phyloP scores from a whole-genome alignment of 768 basidiomycete genomes.

The Floccularia luteovirens region DNA sequence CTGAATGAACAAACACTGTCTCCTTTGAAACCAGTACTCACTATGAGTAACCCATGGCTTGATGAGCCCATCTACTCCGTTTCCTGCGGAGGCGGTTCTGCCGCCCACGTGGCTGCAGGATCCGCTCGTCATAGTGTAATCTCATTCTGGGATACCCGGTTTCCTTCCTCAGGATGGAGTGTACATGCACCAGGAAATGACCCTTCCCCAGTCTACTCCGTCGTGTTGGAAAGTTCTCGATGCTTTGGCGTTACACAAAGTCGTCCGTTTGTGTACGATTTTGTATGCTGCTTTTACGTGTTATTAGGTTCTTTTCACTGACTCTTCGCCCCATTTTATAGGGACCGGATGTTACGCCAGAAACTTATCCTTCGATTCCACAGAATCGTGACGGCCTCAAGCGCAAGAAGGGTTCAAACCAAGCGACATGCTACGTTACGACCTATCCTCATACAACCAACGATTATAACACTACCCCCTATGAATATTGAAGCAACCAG shows the following conservation, averaged over 20 bases:
- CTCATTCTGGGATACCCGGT: slow-evolving; percentile 77
- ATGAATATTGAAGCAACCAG: slow-evolving; percentile 7
- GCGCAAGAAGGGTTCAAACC: slow-evolving; percentile 17
- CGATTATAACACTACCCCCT: slow-evolving; percentile 11
- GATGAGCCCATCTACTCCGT: slow-evolving; percentile 71
- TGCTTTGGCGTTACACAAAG: slow-evolving; percentile 75
- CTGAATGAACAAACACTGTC: slow-evolving; percentile 10
- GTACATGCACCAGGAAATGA: slow-evolving; percentile 79
- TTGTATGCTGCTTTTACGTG: slow-evolving; percentile 28
- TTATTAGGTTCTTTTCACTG: slow-evolving; percentile 1
- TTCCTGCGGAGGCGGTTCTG: slow-evolving; percentile 64
- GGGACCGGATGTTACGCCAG: slow-evolving; percentile 50
- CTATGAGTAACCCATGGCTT: slow-evolving; percentile 60
- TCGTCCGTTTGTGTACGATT: slow-evolving; percentile 73
- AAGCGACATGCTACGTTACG: slow-evolving; percentile 19
- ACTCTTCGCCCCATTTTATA: slow-evolving; percentile 11
- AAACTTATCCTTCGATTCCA: slow-evolving; percentile 43
- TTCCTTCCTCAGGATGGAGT: slow-evolving; percentile 58
- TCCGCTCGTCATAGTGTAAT: slow-evolving; percentile 72
- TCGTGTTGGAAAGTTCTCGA: slow-evolving; percentile 71
- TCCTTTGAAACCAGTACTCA: slow-evolving; percentile 49
- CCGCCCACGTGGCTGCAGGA: slow-evolving; percentile 65
- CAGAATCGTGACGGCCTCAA: slow-evolving; percentile 25
- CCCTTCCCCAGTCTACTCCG: slow-evolving; percentile 67
- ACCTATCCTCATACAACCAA: slow-evolving; percentile 17